These are phyloP conservation scores for Xylaria telfairii DNA, from an alignment of 495 filamentous ascomycete species.

Conservation along the genomic window DNA sequence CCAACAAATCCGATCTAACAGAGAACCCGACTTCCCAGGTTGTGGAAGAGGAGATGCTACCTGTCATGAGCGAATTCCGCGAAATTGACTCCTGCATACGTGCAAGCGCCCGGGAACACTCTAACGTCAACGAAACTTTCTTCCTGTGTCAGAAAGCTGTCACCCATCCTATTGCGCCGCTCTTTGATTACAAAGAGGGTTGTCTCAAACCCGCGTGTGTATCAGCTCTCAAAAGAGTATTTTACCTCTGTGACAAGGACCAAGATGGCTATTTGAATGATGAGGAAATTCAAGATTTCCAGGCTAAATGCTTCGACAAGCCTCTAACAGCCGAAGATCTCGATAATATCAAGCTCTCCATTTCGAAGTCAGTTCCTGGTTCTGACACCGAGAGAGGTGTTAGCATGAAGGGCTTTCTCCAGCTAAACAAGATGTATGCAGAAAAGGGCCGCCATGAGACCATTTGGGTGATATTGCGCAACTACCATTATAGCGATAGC, in stretches of 20 bases:
- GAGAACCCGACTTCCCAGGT: slow-evolving; percentile 78
- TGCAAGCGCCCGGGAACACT: slow-evolving; percentile 90
- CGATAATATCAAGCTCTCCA: slow-evolving; percentile 83
- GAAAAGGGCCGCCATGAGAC: slow-evolving; percentile 99
- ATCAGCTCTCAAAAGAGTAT: slow-evolving; percentile 83
- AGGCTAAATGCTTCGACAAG: slow-evolving; percentile 89
- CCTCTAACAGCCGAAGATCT: slow-evolving; percentile 78
- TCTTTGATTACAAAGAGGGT: slow-evolving; percentile 94
- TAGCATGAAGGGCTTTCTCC: slow-evolving; percentile 79
- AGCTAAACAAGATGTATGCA: slow-evolving; percentile 92
- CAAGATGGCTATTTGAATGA: slow-evolving; percentile 95
- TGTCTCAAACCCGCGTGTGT: slow-evolving; percentile 87
- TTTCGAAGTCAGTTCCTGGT: slow-evolving; percentile 69
- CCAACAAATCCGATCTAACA: slow-evolving; percentile 91
- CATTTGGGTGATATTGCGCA: slow-evolving; percentile 94
- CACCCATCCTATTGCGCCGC: slow-evolving; percentile 92
- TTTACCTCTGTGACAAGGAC: slow-evolving; percentile 95
- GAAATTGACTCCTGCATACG: slow-evolving; percentile 98
- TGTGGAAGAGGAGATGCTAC: slow-evolving; percentile 95
- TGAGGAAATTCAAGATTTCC: slow-evolving; percentile 87
- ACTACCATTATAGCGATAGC: slow-evolving; percentile 95
- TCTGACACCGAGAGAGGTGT: slow-evolving; percentile 75
- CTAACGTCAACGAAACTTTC: slow-evolving; percentile 96
- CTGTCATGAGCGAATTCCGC: slow-evolving; percentile 97
- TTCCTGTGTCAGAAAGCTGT: slow-evolving; percentile 99